These are phyloP conservation scores for Prunus dulcis DNA, from an alignment of 306 rosid genomes.

Conservation along the genomic window DNA sequence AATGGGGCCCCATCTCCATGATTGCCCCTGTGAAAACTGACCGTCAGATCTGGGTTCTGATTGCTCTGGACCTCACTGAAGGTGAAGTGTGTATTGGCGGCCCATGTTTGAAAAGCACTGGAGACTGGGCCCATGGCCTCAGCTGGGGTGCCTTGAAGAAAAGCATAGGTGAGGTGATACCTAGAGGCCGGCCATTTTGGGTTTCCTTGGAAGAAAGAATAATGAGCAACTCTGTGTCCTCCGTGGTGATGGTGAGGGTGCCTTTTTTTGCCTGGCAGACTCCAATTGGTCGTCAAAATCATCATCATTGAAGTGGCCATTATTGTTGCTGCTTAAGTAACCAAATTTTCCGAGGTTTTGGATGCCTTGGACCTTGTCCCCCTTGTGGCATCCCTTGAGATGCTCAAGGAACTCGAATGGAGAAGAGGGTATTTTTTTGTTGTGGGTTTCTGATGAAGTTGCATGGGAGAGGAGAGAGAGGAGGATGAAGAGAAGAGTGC, in stretches of 20 bases:
- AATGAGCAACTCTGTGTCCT: constrained; percentile 6
- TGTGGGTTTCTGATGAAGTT: not conserved
- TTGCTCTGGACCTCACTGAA: not conserved
- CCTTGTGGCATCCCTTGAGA: constrained; percentile 32
- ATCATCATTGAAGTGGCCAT: not conserved
- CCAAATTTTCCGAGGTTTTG: constrained; percentile 32
- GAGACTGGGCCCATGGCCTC: not conserved
- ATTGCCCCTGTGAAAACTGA: constrained; percentile 14
- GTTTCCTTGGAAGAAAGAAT: constrained; percentile 5
- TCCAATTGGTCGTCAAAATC: constrained; percentile 31
- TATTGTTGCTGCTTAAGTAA: constrained; percentile 17
- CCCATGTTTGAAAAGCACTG: constrained; percentile 33
- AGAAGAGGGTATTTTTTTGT: not conserved
- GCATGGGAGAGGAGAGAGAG: not conserved
- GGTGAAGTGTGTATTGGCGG: not conserved
- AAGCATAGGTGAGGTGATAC: constrained; percentile 15
- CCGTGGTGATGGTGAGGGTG: not conserved
- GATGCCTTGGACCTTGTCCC: constrained; percentile 35
- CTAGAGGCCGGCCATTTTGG: constrained; percentile 25
- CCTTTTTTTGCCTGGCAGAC: constrained; percentile 13
- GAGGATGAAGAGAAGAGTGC: not conserved
- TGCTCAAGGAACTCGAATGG: constrained; percentile 26
- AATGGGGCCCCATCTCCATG: constrained; percentile 32
- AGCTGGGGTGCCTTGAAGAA: not conserved
- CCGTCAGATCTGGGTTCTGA: not conserved